These are phyloP conservation scores for Chrysoporthe puriensis DNA, from an alignment of 2,329 filamentous ascomycete species.

Conservation along the genomic window DNA sequence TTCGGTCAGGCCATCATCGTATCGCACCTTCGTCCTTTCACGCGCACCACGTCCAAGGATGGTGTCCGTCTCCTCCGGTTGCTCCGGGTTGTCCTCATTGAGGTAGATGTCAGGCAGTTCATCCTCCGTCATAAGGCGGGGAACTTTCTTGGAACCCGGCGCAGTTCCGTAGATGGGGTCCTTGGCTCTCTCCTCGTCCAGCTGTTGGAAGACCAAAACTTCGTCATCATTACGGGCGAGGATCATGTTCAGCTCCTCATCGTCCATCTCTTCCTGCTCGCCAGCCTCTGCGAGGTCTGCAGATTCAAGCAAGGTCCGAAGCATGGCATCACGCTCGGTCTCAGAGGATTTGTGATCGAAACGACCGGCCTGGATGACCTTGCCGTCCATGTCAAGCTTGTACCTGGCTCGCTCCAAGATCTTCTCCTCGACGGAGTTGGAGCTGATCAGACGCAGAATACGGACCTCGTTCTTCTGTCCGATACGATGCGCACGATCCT, in stretches of 20 bases:
- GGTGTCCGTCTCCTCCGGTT: slow-evolving; percentile 73
- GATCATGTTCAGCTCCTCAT: slow-evolving; percentile 94
- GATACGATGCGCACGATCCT: slow-evolving; percentile 99
- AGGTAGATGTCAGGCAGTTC: slow-evolving; percentile 96
- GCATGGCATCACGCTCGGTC: slow-evolving; percentile 95
- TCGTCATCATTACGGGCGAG: slow-evolving; percentile 88
- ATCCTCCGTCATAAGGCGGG: slow-evolving; percentile 82
- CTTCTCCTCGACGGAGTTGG: slow-evolving; percentile 97
- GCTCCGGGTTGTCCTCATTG: slow-evolving; percentile 80
- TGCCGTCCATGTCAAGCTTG: slow-evolving; percentile 99
- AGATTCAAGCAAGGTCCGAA: slow-evolving; percentile 89
- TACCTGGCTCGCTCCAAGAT: slow-evolving; percentile 95
- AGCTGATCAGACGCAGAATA: slow-evolving; percentile 92
- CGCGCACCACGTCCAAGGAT: slow-evolving; percentile 85
- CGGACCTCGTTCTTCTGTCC: slow-evolving; percentile 99
- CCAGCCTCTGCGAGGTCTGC: slow-evolving; percentile 69
- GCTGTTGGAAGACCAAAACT: slow-evolving; percentile 74
- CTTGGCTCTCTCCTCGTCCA: slow-evolving; percentile 75
- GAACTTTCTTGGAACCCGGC: slow-evolving; percentile 63
- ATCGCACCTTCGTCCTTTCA: slow-evolving; percentile 91
- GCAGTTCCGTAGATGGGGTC: slow-evolving; percentile 72
- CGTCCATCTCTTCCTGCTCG: slow-evolving; percentile 97
- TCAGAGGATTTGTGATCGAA: slow-evolving; percentile 99
- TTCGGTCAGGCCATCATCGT: slow-evolving; percentile 96
- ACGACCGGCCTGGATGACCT: slow-evolving; percentile 98